Conservation (phyloP, 2,329 filamentous ascomycete species). For the Cryphonectria japonica region DNA sequence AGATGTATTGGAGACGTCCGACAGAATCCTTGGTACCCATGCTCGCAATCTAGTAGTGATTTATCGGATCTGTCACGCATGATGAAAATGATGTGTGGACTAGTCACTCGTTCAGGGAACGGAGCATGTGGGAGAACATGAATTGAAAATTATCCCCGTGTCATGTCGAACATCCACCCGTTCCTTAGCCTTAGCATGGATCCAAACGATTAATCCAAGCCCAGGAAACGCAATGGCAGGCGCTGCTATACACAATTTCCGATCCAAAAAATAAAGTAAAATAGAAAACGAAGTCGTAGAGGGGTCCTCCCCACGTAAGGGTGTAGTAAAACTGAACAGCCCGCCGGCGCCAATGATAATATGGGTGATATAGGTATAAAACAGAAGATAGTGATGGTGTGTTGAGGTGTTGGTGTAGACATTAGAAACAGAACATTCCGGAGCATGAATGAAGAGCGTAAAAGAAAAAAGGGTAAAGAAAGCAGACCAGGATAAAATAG, state of each 20-base stretch:
- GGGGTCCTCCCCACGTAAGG: not conserved
- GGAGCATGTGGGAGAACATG: not conserved
- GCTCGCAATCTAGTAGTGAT: not conserved
- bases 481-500: not conserved
- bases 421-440: constrained; percentile 16
- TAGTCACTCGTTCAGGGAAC: not conserved
- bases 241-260: constrained; percentile 24
- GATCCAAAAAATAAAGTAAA: not conserved
- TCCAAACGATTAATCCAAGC: not conserved
- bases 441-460: too few relatives aligned
- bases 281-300: not conserved
- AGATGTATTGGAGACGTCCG: not conserved
- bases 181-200: not conserved
- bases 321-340: constrained; percentile 7
- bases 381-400: constrained; percentile 12
- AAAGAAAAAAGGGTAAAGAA: not conserved
- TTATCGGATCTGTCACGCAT: not conserved
- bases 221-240: not conserved
- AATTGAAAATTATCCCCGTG: constrained; percentile 17
- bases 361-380: not conserved
- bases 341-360: constrained; percentile 20
- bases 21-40: not conserved
- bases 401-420: constrained; percentile 17
- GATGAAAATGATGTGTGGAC: not conserved
- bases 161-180: not conserved